phyloP scores from a whole-genome alignment of 305 asterid species.

The Petunia hybrid region DNA sequence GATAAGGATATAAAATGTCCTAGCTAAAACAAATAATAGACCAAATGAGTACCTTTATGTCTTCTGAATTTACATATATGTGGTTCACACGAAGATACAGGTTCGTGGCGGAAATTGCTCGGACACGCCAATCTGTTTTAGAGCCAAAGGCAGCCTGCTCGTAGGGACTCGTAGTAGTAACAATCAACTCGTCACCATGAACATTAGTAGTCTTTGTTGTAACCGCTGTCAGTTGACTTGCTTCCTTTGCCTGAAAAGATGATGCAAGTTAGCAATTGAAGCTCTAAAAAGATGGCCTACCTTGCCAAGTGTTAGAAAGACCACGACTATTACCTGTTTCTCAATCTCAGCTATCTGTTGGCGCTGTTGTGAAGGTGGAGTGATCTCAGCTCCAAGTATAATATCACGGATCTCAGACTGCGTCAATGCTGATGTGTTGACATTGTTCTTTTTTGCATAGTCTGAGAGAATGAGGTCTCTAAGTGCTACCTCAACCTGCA shows the following conservation, averaged over 20 bases:
- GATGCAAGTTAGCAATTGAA: constrained; percentile 5
- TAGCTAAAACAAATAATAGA: background rate
- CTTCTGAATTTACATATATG: constrained; percentile 97
- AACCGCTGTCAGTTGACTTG: constrained; percentile 96
- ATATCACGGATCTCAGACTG: constrained; percentile 99
- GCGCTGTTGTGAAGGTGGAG: constrained; percentile 99
- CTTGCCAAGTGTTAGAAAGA: background rate
- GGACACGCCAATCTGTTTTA: constrained; percentile 98
- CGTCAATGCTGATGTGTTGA: constrained; percentile 96
- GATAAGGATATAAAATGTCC: background rate
- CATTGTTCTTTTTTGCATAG: constrained; percentile 99
- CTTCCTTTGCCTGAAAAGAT: constrained; percentile 80
- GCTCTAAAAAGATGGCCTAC: background rate
- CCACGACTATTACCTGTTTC: constrained; percentile 68
- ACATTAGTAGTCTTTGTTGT: constrained; percentile 95
- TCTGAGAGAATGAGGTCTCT: constrained; percentile 96
- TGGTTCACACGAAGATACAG: constrained; percentile 98
- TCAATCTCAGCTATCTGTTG: constrained; percentile 99
- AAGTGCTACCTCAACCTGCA: constrained; percentile 98
- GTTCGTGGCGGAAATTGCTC: constrained; percentile 99
- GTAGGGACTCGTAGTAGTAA: constrained; percentile 96
- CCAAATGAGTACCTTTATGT: constrained; percentile 72
- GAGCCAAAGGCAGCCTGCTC: constrained; percentile 92
- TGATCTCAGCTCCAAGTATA: constrained; percentile 98
- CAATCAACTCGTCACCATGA: constrained; percentile 94